Evolutionary conservation across 192 early-diverging fungal species (phyloP), one percentile per base, ranked within the genome.

Genomic region (Kickxella alabastrina): DNA sequence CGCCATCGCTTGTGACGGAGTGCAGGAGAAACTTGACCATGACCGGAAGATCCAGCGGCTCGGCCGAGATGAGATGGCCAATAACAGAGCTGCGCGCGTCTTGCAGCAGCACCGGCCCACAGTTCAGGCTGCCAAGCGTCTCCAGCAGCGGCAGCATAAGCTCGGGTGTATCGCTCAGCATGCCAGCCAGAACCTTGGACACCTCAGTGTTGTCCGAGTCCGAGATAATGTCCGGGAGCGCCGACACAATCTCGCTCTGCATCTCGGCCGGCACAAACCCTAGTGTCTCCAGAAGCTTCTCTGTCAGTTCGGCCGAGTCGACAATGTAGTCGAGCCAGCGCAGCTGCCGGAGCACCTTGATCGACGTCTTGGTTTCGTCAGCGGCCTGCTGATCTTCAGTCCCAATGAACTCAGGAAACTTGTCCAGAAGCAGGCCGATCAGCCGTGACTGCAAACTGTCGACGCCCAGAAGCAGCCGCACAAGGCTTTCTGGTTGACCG

Each of bases 321-420:
- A 83, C 75, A 21, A 89, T 75, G 38, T 89, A 81, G 62, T 87
- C 85, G 27, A 91, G 63, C 86, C 86, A 89, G 50, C 83, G 75
- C 42, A 91, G 45, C 54, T 91, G 88, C 14, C 87, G 83, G 19
- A 91, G 44, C 21, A 90, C 79, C 34, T 84, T 59, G 14, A 81
- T 75, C 15, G 81, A 78, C 6, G 74, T 62, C 32, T 75, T 75
- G 9, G 78, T 83, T 50, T 19, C 51, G 2, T 43, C 39, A 10
- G 54, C 57, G 10, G 34, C 29, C 4, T 49, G 28, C 17, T 38
- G 68, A 55, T 69, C 64, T 5, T 75, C 78, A 22, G 73, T 69
- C 49, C 71, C 65, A 23, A 79, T 75, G 43, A 78, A 82, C 46
- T 86, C 85, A 12, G 83, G 78, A 21, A 87, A 62, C 50, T 72